Conservation (phyloP, 495 filamentous ascomycete species). For the Diplogelasinospora grovesii region DNA sequence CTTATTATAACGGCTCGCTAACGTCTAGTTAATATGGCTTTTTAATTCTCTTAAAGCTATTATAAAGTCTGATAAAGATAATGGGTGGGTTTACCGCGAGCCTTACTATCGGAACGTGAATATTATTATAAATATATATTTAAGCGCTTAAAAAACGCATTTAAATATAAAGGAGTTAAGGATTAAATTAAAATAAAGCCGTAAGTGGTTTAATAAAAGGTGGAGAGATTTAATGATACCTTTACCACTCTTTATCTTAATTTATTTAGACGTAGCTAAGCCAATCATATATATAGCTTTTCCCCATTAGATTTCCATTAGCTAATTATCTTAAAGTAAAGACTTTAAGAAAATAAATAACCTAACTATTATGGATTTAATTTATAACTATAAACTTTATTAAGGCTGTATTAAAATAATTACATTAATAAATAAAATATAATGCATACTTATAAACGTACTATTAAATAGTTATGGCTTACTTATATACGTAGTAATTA, state of each 20-base stretch:
- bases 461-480: too few relatives aligned
- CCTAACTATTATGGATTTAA: too few relatives aligned
- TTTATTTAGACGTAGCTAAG: slow-evolving; percentile 9
- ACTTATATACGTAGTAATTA: too few relatives aligned
- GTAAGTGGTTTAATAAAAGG: slow-evolving; percentile 3
- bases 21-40: not conserved
- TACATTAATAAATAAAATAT: too few relatives aligned
- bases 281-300: slow-evolving; percentile 3
- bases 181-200: slow-evolving; percentile 25
- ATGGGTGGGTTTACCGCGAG: not conserved
- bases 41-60: slow-evolving; percentile 1
- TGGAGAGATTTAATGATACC: too few relatives aligned
- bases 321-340: slow-evolving; percentile 9
- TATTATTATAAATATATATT: slow-evolving; percentile 14
- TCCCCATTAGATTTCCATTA: slow-evolving; percentile 1
- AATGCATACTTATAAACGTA: too few relatives aligned
- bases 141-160: slow-evolving; percentile 2
- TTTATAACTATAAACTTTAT: too few relatives aligned
- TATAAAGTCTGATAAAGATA: not conserved
- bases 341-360: not conserved
- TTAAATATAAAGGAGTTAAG: not conserved
- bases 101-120: slow-evolving; percentile 1
- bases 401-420: too few relatives aligned
- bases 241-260: slow-evolving; percentile 6
- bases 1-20: too few relatives aligned